Evolutionary conservation across 306 rosid species (phyloP), one percentile per base, ranked within the genome.

Genomic region (Castanospermum australe): DNA sequence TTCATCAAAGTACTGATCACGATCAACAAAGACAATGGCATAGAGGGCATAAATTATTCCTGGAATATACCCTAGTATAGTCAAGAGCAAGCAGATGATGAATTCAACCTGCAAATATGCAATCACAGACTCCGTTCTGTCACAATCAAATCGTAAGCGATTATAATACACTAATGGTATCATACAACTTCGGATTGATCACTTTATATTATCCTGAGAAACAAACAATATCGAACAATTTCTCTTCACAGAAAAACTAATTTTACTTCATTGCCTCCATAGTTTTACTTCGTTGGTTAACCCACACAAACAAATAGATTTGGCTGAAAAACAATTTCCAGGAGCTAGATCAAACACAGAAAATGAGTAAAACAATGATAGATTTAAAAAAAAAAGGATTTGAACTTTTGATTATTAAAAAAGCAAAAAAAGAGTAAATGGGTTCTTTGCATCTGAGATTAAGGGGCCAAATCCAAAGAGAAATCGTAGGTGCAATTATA

Each of bases 41-140:
- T 95, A 95, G 10, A 95, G 89, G 5, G 99, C 99, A 86, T 95
- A 95, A 39, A 95, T 91, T 8, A 95, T 95, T 67, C 99, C 98
- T 17, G 99, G 98, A 45, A 95, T 6, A 83, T 95, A 95, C 21
- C 99, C 99, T 10, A 95, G 86, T 6, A 91, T 62, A 4, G 99
- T 95, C 79, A 95, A 60, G 9, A 95, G 81, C 94, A 95, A 73
- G 86, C 99, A 95, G 65, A 95, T 87, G n/a, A 90, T 57, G 78
- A 95, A 90, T 80, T 95, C 97, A 50, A 86, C 87, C 98, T 95
- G 86, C 80, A 75, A 76, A 63, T 47, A 35, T 6, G 17, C 11
- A 67, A 63, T n/a, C 54, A 81, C 52, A 78, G 18, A 5, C n/a
- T 38, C 47, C 14, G 71, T 47, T 68, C 67, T 41, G 28, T 77